These are phyloP conservation scores for Dimargaris xerosporica DNA, from an alignment of 192 early-diverging fungal genomes.

Conservation along the genomic window DNA sequence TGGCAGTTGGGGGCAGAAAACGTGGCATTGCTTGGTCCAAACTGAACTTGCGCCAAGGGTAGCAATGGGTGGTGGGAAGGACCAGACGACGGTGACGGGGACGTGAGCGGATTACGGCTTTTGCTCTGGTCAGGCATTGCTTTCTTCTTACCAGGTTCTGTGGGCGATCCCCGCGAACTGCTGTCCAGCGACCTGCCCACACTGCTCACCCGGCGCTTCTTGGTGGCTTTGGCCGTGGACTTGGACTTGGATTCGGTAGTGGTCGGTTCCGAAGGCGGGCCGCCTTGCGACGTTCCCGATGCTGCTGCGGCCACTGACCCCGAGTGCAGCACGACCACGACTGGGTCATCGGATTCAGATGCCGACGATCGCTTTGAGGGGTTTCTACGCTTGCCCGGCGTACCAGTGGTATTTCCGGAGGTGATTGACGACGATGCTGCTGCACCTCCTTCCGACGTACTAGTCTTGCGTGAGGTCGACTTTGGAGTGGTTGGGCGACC, in stretches of 20 bases:
- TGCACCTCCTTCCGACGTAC: too few relatives aligned
- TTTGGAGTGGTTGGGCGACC: too few relatives aligned
- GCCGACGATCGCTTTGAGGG: too few relatives aligned
- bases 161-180: background rate
- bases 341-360: too few relatives aligned
- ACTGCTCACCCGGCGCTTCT: background rate
- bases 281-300: too few relatives aligned
- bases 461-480: too few relatives aligned
- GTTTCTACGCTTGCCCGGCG: too few relatives aligned
- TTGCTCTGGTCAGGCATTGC: background rate
- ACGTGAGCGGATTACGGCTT: background rate
- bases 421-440: too few relatives aligned
- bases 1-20: background rate
- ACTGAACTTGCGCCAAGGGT: background rate
- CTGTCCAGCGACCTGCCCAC: background rate
- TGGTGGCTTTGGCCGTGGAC: background rate
- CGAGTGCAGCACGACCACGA: too few relatives aligned
- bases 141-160: background rate
- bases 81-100: background rate
- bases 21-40: conserved; percentile 5
- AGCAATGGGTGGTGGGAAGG: background rate
- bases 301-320: too few relatives aligned
- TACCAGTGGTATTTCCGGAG: too few relatives aligned
- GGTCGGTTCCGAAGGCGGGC: background rate
- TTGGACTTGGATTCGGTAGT: background rate